Base-by-base conservation (phyloP, 768 basidiomycete genomes). In the Mrakia hoshinonis region DNA sequence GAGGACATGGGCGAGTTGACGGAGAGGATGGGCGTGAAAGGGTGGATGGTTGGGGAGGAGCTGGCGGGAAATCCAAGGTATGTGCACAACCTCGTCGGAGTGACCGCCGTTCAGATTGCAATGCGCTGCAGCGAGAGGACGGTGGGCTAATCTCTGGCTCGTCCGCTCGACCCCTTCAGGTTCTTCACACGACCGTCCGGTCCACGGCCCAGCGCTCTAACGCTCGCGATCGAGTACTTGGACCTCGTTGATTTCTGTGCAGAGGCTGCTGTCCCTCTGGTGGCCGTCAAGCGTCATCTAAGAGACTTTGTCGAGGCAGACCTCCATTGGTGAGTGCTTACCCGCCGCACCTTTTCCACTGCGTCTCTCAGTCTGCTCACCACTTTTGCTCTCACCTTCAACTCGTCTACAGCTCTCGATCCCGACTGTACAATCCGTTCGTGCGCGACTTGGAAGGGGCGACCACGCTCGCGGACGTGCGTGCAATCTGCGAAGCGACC, bases 41-140 rank as follows among this genome's bases (percentile, higher is more conserved):
- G 90, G 11, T 77, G 87, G 68, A 91, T 91, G 90, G 87, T 90
- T 1, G 90, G 88, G 11, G 89, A 91, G 76, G 84, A 85, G n/a
- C 79, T 91, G 43, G 81, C 90, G 5, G 85, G 84, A 22, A 90
- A 91, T 79, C 89, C 89, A 39, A 86, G 85, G 89, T 90, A 73
- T 46, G 83, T 31, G 49, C 55, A 66, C 68, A 36, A 7, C 15
- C 7, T 46, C 46, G 15, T 36, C 31, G n/a, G n/a, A n/a, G n/a
- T n/a, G n/a, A n/a, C n/a, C n/a, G n/a, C n/a, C n/a, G n/a, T n/a
- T n/a, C n/a, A n/a, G n/a, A n/a, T n/a, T 18, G 9, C 31, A 0
- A 48, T 49, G 2, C 29, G 29, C 46, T 46, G 24, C 48, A 39
- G n/a, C n/a, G n/a, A n/a, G n/a, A n/a, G n/a, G n/a, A n/a, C n/a